Evolutionary conservation across 495 filamentous ascomycete species (phyloP), one percentile per base, ranked within the genome.

Genomic region (Penicillium desertorum): DNA sequence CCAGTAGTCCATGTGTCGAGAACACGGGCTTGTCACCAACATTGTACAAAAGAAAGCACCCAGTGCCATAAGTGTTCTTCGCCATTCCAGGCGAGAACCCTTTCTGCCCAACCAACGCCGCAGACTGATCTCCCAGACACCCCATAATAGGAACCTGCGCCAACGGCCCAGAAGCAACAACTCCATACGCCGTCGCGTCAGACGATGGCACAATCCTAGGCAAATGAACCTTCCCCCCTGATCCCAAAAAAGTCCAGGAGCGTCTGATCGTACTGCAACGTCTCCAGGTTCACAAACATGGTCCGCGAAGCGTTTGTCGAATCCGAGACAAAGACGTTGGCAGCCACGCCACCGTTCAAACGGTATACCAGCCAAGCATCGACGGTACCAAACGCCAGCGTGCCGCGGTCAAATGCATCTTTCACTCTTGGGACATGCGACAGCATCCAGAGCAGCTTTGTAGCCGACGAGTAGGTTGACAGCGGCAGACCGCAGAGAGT

Each of bases 61-160:
- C 93, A 3, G 94, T 98, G 20, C 93, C 93, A 62, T 97, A 98
- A 0, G 93, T 98, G 66, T 96, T 96, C 77, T 98, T 98, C 16
- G 93, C 93, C 73, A 86, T 84, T 23, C 93, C 93, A 0, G 92
- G 87, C 20, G 79, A 86, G 69, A 96, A 96, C 10, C 88, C 93
- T 65, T 90, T 89, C 66, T 98, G 93, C 27, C 93, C 93, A 45
- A 98, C 92, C 25, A 98, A 73, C 4, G 93, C 93, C 48, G 91
- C 87, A 44, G 94, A 96, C 71, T 98, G 93, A 72, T 98, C 93
- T 9, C 93, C 93, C 19, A 98, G 76, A 66, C 91, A 95, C 50
- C 93, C 91, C 47, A 87, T 86, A 59, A 98, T 96, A 32, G 78
- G 84, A 22, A 88, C 77, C 29, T 85, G 88, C 27, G 84, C 78